These are phyloP conservation scores for Micractinium sp. DNA, from an alignment of 139 green algal genomes.

Conservation along the genomic window DNA sequence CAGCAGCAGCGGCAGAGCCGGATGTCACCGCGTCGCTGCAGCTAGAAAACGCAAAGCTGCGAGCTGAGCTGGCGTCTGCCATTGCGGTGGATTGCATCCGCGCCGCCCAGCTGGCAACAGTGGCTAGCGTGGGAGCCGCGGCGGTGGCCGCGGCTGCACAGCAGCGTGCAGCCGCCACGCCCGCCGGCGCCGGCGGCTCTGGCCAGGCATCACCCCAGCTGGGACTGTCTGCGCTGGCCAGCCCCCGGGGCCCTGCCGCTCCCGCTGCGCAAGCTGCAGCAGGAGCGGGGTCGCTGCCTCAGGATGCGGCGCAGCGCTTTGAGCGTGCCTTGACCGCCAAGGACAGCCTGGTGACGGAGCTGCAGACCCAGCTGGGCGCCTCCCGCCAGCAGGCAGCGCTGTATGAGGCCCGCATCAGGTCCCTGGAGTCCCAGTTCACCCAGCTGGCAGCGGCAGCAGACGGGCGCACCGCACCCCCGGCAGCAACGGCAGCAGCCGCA, in stretches of 20 bases:
- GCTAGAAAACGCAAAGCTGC: slow-evolving; percentile 74
- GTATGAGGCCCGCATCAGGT: slow-evolving; percentile 46
- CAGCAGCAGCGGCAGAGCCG: not conserved
- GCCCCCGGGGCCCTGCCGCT: not conserved
- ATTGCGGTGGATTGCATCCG: slow-evolving; percentile 37
- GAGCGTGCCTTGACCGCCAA: slow-evolving; percentile 66
- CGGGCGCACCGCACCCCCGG: not conserved
- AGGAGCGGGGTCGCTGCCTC: not conserved
- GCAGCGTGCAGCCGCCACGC: not conserved
- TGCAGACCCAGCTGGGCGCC: slow-evolving; percentile 35
- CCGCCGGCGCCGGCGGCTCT: not conserved
- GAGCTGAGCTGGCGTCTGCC: slow-evolving; percentile 67
- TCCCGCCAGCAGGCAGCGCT: slow-evolving; percentile 15
- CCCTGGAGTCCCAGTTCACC: slow-evolving; percentile 40
- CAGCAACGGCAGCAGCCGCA: too few relatives aligned
- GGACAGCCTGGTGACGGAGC: slow-evolving; percentile 50
- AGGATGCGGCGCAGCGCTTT: slow-evolving; percentile 31
- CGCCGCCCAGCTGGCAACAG: slow-evolving; percentile 3
- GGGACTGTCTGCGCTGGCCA: not conserved
- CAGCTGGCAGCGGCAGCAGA: slow-evolving; percentile 10
- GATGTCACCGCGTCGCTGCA: slow-evolving; percentile 12
- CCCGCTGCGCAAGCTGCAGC: not conserved
- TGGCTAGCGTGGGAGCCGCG: not conserved
- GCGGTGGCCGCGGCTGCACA: not conserved
- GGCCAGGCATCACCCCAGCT: not conserved